Percentiles rank a stretch among this genome's conserved stretches.
These are phyloP conservation scores for Leccinellum albellum DNA, from an alignment of 768 basidiomycete genomes.

Conservation along the genomic window DNA sequence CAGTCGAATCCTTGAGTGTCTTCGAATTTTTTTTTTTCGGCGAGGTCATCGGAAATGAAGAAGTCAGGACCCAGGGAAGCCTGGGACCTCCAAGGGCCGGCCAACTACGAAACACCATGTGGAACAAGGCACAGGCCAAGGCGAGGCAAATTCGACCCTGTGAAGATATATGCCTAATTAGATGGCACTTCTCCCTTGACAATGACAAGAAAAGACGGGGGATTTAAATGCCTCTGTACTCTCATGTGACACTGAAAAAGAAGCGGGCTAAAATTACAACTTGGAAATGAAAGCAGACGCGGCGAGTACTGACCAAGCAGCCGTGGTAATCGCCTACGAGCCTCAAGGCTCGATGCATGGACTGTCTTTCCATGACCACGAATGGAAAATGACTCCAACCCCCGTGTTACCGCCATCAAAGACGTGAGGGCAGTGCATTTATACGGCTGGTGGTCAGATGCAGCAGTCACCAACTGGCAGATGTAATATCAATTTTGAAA, in stretches of 20 bases:
- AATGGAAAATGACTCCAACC: neutral
- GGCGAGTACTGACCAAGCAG: neutral
- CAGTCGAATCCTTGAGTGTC: neutral
- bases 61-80: neutral
- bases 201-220: neutral
- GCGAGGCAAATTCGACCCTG: neutral
- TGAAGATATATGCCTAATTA: neutral
- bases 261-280: neutral
- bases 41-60: neutral
- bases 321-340: neutral
- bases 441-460: neutral
- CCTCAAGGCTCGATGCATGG: neutral
- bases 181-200: neutral
- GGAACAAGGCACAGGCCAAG: neutral
- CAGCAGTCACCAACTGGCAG: neutral
- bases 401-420: neutral
- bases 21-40: neutral
- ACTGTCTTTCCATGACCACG: neutral
- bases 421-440: neutral
- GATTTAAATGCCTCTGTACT: neutral
- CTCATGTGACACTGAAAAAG: neutral
- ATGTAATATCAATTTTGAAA: neutral
- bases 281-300: neutral
- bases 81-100: neutral
- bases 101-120: neutral